Conservation (phyloP, 2,329 filamentous ascomycete genomes). For the Fusarium concolor region DNA sequence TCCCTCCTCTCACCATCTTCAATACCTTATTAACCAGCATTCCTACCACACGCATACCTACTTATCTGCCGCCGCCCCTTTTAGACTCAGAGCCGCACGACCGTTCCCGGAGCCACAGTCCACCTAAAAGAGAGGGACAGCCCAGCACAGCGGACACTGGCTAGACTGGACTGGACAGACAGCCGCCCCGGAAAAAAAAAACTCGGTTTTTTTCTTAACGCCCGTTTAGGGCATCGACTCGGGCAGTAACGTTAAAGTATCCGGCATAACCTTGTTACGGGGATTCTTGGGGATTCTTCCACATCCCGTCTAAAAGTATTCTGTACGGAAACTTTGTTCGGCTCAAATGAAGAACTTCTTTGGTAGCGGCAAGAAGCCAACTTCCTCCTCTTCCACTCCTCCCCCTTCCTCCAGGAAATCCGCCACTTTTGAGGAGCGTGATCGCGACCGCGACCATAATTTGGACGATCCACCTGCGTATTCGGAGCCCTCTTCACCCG, state of each 20-base stretch:
- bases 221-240: slow-evolving; percentile 51
- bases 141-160: neutral
- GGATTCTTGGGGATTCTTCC: slow-evolving; percentile 47
- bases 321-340: slow-evolving; percentile 39
- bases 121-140: too few relatives aligned
- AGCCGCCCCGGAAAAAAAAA: slow-evolving; percentile 47
- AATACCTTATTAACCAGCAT: neutral
- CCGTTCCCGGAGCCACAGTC: slow-evolving; percentile 38
- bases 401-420: slow-evolving; percentile 53
- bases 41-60: neutral
- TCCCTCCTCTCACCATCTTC: neutral
- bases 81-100: slow-evolving; percentile 38
- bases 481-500: slow-evolving; percentile 53
- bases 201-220: slow-evolving; percentile 45
- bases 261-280: slow-evolving; percentile 57
- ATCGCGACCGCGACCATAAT: slow-evolving; percentile 44
- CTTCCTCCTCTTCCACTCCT: slow-evolving; percentile 30
- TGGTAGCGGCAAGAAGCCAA: slow-evolving; percentile 57
- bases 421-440: slow-evolving; percentile 52
- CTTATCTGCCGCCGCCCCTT: slow-evolving; percentile 25
- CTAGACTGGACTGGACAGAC: neutral
- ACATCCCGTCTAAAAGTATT: slow-evolving; percentile 26
- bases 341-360: slow-evolving; percentile 65
- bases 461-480: slow-evolving; percentile 49
- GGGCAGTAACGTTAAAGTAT: slow-evolving; percentile 51